A percentile compares a stretch with the other conserved stretches of the same genome.
Conservation (phyloP, 139 green algal species). For the Chlorella sp. region DNA sequence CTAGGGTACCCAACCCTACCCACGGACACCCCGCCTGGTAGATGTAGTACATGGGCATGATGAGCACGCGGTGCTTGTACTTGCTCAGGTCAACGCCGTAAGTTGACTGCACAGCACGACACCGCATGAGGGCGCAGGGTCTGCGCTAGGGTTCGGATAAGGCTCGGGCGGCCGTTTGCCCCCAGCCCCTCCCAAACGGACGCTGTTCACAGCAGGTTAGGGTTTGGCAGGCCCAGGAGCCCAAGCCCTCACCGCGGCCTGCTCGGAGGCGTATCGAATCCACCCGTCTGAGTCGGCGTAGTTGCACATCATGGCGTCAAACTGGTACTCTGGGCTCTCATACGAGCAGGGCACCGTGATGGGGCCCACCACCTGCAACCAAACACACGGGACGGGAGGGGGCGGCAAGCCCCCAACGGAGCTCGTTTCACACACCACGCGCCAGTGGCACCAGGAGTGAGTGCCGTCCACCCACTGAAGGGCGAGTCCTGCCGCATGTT, state of each 20-base stretch:
- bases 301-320: background rate
- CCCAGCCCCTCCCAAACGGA: too few relatives aligned
- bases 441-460: too few relatives aligned
- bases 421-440: too few relatives aligned
- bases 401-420: too few relatives aligned
- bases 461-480: too few relatives aligned
- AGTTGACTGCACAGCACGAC: background rate
- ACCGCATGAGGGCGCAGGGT: too few relatives aligned
- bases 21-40: constrained; percentile 16
- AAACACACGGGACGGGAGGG: too few relatives aligned
- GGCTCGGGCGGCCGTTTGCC: too few relatives aligned
- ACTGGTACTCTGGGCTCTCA: background rate
- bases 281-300: constrained; percentile 5
- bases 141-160: too few relatives aligned
- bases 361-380: constrained; percentile 18
- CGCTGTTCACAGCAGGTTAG: too few relatives aligned
- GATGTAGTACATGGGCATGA: constrained; percentile 12
- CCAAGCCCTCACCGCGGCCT: constrained; percentile 1
- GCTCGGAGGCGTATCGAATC: constrained; percentile 1
- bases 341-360: constrained; percentile 16
- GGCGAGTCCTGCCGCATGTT: too few relatives aligned
- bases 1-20: constrained; percentile 25
- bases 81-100: constrained; percentile 3
- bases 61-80: constrained; percentile 5
- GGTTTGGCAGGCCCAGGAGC: too few relatives aligned